phyloP scores from a whole-genome alignment of 768 basidiomycete species.

The Lactarius tabidus region DNA sequence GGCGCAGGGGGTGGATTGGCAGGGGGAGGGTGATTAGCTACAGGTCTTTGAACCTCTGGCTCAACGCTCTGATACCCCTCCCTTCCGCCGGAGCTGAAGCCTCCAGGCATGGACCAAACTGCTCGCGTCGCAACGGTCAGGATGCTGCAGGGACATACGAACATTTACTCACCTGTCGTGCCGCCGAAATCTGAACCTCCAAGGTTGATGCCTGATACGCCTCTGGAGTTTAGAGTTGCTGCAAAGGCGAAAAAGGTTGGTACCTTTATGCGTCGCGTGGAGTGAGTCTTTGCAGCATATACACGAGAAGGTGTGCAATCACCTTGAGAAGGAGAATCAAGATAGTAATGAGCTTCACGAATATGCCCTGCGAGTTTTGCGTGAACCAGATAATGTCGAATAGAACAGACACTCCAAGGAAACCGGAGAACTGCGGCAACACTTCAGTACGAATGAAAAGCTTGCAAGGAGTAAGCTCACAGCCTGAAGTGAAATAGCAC shows the following conservation, averaged over 20 bases:
- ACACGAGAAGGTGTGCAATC: neutral
- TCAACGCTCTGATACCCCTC: slow-evolving; percentile 39
- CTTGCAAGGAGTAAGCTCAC: slow-evolving; percentile 37
- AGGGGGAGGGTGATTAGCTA: slow-evolving; percentile 25
- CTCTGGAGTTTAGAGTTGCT: slow-evolving; percentile 36
- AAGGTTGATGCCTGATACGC: slow-evolving; percentile 34
- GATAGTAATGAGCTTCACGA: slow-evolving; percentile 51
- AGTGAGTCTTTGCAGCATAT: neutral
- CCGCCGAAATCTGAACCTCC: slow-evolving; percentile 34
- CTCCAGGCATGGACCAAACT: slow-evolving; percentile 47
- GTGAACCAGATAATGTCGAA: slow-evolving; percentile 73
- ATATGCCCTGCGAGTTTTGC: slow-evolving; percentile 49
- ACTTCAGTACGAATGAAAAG: neutral
- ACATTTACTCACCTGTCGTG: slow-evolving; percentile 33
- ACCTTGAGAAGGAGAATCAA: slow-evolving; percentile 39
- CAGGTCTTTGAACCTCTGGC: slow-evolving; percentile 27
- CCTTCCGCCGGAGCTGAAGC: slow-evolving; percentile 35
- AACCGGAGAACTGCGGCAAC: slow-evolving; percentile 52
- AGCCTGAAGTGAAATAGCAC: slow-evolving; percentile 54
- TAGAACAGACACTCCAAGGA: slow-evolving; percentile 56
- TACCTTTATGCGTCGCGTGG: slow-evolving; percentile 26
- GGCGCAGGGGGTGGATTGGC: slow-evolving; percentile 28
- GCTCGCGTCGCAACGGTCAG: neutral
- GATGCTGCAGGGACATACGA: neutral
- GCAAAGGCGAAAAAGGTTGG: slow-evolving; percentile 38